Evolutionary conservation across 768 basidiomycete species (phyloP), one percentile per base, ranked within the genome.

Genomic region (Tulasnella sp.): DNA sequence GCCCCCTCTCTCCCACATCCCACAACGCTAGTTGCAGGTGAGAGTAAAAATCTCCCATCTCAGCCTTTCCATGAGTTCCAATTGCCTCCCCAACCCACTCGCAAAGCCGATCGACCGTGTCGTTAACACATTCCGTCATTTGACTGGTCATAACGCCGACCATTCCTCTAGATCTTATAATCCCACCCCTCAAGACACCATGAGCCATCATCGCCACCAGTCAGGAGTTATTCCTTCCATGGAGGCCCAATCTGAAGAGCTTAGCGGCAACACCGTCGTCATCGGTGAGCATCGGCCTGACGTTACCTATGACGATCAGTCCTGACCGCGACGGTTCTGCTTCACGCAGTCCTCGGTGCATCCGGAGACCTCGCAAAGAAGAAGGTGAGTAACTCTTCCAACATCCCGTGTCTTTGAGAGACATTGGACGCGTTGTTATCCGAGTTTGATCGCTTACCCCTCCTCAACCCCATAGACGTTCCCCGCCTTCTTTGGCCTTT

Each of bases 281-380:
- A 73, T 94, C 65, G 90, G 90, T 86, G 62, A 65, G 82, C 74
- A 27, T 29, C 62, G 64, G 41, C 42, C 59, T 63, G 63, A 65
- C 62, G 35, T 51, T 32, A 32, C 25, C 32, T 14, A 36, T 32
- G 32, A 19, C 14, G 42, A 12, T 25, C 46, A 19, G 9, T 39
- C 19, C 17, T 14, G 34, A 53, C 36, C 46, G 46, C 41, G 50
- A 64, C 58, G 64, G 61, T 58, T 51, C 32, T 36, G 35, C 46
- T 35, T 35, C 50, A 1, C 54, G 8, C 67, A 91, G 93, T 98
- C 53, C 80, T 93, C 60, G 94, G 94, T 57, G 94, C 94, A 2
- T 93, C 90, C 56, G 94, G 94, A 37, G 94, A 99, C 75, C 77
- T 99, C 43, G 94, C 94, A 62, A 94, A 96, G 84, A 99, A 99